Percentiles rank a stretch among this genome's conserved stretches.
Conservation (phyloP, 1,284 basidiomycete genomes). For the Bondarzewia mesenterica region DNA sequence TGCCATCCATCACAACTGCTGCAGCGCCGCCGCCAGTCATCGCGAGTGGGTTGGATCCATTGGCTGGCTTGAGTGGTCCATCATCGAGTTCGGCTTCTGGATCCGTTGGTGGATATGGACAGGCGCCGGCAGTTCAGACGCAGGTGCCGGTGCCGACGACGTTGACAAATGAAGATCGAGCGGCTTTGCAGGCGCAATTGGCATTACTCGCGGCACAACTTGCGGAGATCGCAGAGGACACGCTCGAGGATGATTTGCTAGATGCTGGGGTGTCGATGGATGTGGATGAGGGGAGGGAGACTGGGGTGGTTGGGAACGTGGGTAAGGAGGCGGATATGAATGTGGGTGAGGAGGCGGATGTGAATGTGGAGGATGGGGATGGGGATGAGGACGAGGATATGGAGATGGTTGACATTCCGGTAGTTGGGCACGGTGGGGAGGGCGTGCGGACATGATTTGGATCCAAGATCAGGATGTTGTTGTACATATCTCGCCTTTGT, state of each 20-base stretch:
- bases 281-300: constrained; percentile 10
- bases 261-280: constrained; percentile 6
- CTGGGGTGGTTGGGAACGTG: neutral
- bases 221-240: constrained; percentile 42
- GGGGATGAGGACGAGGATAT: constrained; percentile 24
- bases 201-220: constrained; percentile 57
- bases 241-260: constrained; percentile 24
- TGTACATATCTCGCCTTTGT: too few species aligned
- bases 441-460: constrained; percentile 5
- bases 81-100: neutral
- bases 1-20: neutral
- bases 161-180: constrained; percentile 36
- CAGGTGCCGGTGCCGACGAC: constrained; percentile 9
- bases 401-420: constrained; percentile 19
- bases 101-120: neutral
- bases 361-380: constrained; percentile 15
- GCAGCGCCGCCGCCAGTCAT: constrained; percentile 1
- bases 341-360: neutral
- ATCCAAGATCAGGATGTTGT: too few species aligned
- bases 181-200: constrained; percentile 55
- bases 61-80: neutral
- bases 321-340: constrained; percentile 2
- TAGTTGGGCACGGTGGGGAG: neutral
- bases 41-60: neutral
- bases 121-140: neutral